These are phyloP conservation scores for Blastobotrys parvus DNA, from an alignment of 805 yeast genomes.

Conservation along the genomic window DNA sequence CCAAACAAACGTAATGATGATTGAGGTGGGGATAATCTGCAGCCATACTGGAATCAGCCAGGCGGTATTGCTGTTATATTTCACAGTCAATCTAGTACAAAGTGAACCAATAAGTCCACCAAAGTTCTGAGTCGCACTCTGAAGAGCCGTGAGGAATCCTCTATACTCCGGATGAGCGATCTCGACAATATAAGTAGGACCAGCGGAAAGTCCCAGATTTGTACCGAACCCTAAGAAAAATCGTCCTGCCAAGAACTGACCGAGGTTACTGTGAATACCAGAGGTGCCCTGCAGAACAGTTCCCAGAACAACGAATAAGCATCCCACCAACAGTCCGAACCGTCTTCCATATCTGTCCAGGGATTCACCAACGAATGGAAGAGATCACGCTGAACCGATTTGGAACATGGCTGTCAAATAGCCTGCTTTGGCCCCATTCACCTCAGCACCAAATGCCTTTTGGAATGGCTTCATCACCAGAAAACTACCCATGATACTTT, in stretches of 20 bases:
- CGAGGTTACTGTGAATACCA: slow-evolving; percentile 44
- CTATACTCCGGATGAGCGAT: slow-evolving; percentile 57
- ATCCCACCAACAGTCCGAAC: slow-evolving; percentile 46
- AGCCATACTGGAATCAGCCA: slow-evolving; percentile 70
- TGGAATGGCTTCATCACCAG: slow-evolving; percentile 19
- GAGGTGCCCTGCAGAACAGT: slow-evolving; percentile 79
- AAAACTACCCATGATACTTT: slow-evolving; percentile 12
- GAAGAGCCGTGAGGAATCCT: slow-evolving; percentile 50
- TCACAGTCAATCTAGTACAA: slow-evolving; percentile 3
- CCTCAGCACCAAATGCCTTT: slow-evolving; percentile 8
- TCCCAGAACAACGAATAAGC: slow-evolving; percentile 47
- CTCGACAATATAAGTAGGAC: slow-evolving; percentile 69
- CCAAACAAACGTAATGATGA: slow-evolving; percentile 50
- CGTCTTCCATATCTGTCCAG: too few relatives aligned
- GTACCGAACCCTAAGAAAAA: slow-evolving; percentile 33
- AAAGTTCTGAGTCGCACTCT: slow-evolving; percentile 12
- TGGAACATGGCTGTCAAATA: slow-evolving; percentile 35
- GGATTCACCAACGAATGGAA: too few relatives aligned
- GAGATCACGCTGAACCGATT: slow-evolving; percentile 48
- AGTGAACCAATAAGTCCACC: slow-evolving; percentile 3
- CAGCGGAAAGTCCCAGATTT: slow-evolving; percentile 30
- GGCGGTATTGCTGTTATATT: too few relatives aligned
- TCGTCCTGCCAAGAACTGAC: slow-evolving; percentile 60
- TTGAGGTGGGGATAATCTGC: slow-evolving; percentile 53
- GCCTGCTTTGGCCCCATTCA: slow-evolving; percentile 10